phyloP scores from a whole-genome alignment of 306 rosid genomes.

The Gillenia trifoliata region DNA sequence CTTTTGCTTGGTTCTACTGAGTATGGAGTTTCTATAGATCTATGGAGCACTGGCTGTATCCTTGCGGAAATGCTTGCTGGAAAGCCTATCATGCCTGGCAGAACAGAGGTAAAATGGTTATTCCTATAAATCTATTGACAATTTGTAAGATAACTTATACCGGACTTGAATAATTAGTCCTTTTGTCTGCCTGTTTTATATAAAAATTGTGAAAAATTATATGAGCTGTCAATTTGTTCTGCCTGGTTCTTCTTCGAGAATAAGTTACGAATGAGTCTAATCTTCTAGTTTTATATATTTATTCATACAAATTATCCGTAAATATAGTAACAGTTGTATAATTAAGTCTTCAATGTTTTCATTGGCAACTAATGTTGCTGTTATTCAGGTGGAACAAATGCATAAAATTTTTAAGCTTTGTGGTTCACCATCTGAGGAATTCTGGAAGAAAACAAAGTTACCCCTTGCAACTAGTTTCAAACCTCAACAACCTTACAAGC shows the following conservation, averaged over 20 bases:
- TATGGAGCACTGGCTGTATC: conserved; percentile 94
- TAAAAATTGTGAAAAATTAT: not conserved
- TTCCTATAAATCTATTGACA: not conserved
- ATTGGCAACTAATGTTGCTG: not conserved
- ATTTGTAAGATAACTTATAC: not conserved
- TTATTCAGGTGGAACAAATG: conserved; percentile 84
- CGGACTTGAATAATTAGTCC: not conserved
- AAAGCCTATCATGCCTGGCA: conserved; percentile 94
- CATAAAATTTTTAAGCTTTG: conserved; percentile 95
- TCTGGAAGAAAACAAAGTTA: conserved; percentile 70
- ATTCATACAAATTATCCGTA: not conserved
- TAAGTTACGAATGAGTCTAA: not conserved
- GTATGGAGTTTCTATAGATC: conserved; percentile 70
- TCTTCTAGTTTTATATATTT: not conserved
- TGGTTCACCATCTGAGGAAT: conserved; percentile 83
- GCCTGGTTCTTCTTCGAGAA: not conserved
- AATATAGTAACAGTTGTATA: not conserved
- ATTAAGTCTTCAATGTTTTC: not conserved
- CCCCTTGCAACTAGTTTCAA: conserved; percentile 91
- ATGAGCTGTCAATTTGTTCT: not conserved
- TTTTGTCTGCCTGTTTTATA: not conserved
- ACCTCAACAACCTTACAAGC: conserved; percentile 68
- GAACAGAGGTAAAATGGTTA: conserved; percentile 68
- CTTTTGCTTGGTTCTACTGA: conserved; percentile 86
- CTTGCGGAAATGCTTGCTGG: conserved; percentile 76